Evolutionary conservation across 371 early-diverging fungal species (phyloP).

Genomic region (Nematocida parisii): DNA sequence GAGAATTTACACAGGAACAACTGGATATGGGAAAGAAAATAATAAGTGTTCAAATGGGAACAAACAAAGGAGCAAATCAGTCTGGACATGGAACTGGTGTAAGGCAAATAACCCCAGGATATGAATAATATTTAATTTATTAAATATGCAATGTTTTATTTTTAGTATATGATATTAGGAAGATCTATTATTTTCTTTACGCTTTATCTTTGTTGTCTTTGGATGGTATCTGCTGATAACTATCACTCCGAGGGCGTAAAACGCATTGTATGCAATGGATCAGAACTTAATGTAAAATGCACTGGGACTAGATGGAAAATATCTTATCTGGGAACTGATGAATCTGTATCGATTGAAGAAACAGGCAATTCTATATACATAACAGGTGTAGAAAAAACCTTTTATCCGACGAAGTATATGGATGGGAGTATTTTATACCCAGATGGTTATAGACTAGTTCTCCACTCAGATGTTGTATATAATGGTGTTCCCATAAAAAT

Average conservation of each 20-base stretch:
- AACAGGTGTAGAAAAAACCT: slow-evolving; percentile 6
- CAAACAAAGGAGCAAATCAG: slow-evolving; percentile 55
- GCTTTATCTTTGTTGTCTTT: neutral
- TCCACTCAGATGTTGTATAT: slow-evolving; percentile 35
- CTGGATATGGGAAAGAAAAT: slow-evolving; percentile 64
- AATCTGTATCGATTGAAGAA: slow-evolving; percentile 18
- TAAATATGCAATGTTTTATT: neutral
- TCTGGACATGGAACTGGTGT: slow-evolving; percentile 52
- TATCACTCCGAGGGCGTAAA: slow-evolving; percentile 18
- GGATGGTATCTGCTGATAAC: slow-evolving; percentile 18
- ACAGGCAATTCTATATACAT: neutral
- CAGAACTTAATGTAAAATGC: slow-evolving; percentile 26
- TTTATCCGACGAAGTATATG: neutral
- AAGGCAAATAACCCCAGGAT: slow-evolving; percentile 51
- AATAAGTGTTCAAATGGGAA: slow-evolving; percentile 60
- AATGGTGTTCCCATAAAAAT: slow-evolving; percentile 29
- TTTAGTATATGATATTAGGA: neutral
- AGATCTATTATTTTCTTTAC: neutral
- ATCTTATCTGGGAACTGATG: slow-evolving; percentile 48
- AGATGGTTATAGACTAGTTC: slow-evolving; percentile 20
- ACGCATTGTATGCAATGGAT: slow-evolving; percentile 40
- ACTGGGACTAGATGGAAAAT: slow-evolving; percentile 50
- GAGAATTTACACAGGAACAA: slow-evolving; percentile 64
- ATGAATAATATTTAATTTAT: slow-evolving; percentile 16
- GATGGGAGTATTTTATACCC: slow-evolving; percentile 19